A percentile compares a stretch with the other conserved stretches of the same genome.
Evolutionary conservation across 2,329 filamentous ascomycete genomes (phyloP).

Genomic region (Aspergillus ustus): DNA sequence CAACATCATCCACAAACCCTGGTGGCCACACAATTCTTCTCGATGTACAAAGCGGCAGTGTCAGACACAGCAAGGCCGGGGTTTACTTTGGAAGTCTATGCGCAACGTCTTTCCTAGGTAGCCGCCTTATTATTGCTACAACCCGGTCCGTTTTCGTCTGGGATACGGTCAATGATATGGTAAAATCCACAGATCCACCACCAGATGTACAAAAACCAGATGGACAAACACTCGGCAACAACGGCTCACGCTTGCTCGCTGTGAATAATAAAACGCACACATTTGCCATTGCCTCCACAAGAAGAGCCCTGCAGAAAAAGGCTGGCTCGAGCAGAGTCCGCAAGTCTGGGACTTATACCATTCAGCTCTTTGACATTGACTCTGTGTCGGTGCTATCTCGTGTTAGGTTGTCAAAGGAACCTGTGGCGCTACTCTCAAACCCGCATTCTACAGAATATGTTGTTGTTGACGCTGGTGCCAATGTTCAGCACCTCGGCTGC

Average conservation of each 20-base stretch:
- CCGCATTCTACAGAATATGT: constrained; percentile 72
- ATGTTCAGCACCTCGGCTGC: constrained; percentile 59
- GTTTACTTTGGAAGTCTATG: constrained; percentile 69
- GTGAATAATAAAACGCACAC: constrained; percentile 68
- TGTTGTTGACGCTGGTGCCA: constrained; percentile 74
- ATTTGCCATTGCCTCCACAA: constrained; percentile 65
- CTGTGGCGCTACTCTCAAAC: constrained; percentile 70
- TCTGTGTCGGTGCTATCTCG: constrained; percentile 64
- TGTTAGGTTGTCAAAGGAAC: constrained; percentile 58
- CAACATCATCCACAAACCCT: constrained; percentile 49
- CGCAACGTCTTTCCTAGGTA: constrained; percentile 72
- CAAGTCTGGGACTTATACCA: constrained; percentile 41
- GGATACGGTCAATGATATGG: constrained; percentile 79
- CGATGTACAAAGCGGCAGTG: constrained; percentile 69
- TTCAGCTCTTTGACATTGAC: constrained; percentile 71
- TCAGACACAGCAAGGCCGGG: constrained; percentile 70
- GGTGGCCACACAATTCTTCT: constrained; percentile 77
- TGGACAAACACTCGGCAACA: constrained; percentile 14
- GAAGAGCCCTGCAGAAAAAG: constrained; percentile 18
- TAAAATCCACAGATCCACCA: constrained; percentile 67
- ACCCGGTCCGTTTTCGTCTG: constrained; percentile 72
- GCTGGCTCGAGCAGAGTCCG: constrained; percentile 51
- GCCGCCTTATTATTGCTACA: constrained; percentile 76
- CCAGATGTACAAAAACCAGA: constrained; percentile 54
- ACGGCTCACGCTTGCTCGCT: constrained; percentile 57